phyloP scores from a whole-genome alignment of 2,329 filamentous ascomycete genomes.

The Tolypocladium paradoxum region DNA sequence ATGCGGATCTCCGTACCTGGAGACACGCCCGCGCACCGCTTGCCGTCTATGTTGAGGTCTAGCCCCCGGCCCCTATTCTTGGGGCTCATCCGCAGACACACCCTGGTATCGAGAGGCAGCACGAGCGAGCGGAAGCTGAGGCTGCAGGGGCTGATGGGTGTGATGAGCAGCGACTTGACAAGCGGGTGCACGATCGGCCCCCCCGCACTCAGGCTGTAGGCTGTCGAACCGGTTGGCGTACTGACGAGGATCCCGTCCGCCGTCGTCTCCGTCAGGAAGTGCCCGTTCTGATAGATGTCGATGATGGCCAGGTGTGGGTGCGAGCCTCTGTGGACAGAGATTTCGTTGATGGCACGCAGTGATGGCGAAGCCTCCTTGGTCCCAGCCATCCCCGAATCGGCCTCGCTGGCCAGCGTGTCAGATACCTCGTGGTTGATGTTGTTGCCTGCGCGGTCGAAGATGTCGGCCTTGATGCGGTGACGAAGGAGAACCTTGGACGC shows the following conservation, averaged over 20 bases:
- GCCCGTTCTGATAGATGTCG: constrained; percentile 79
- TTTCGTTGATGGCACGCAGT: constrained; percentile 79
- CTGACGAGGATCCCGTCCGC: constrained; percentile 92
- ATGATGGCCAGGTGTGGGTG: constrained; percentile 87
- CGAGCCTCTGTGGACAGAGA: constrained; percentile 83
- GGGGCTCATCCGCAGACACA: constrained; percentile 71
- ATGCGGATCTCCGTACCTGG: constrained; percentile 80
- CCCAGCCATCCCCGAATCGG: constrained; percentile 28
- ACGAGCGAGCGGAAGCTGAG: constrained; percentile 88
- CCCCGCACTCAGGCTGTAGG: constrained; percentile 87
- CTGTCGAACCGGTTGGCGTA: constrained; percentile 89
- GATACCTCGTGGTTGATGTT: constrained; percentile 44
- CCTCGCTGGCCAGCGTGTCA: constrained; percentile 32
- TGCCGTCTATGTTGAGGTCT: constrained; percentile 71
- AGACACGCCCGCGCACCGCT: constrained; percentile 53
- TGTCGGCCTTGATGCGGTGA: constrained; percentile 74
- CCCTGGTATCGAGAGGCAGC: constrained; percentile 73
- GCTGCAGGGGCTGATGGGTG: constrained; percentile 86
- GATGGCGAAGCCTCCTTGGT: constrained; percentile 27
- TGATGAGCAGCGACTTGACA: constrained; percentile 78
- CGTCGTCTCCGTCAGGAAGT: constrained; percentile 86
- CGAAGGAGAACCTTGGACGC: constrained; percentile 75
- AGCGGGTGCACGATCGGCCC: constrained; percentile 91
- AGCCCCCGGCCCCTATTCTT: constrained; percentile 68
- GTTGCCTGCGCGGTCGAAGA: constrained; percentile 60